These are phyloP conservation scores for Lasiosphaeria ovina DNA, from an alignment of 495 filamentous ascomycete genomes.

Conservation along the genomic window DNA sequence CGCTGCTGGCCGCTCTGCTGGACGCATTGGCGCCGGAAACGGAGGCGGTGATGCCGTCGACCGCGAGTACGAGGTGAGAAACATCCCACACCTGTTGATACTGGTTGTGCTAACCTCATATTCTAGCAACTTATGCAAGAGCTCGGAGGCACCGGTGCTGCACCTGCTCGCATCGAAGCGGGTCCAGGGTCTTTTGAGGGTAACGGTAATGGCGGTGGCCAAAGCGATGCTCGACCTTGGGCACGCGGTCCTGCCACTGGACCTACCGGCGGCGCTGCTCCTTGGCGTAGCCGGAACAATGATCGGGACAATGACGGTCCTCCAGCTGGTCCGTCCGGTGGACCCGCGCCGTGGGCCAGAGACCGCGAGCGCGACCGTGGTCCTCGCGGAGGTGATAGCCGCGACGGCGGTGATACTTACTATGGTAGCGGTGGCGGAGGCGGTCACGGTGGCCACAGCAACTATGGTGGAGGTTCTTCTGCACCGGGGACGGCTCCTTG, in stretches of 20 bases:
- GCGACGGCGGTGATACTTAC: conserved; percentile 38
- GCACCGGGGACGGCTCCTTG: conserved; percentile 64
- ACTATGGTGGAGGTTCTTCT: conserved; percentile 32
- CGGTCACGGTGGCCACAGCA: conserved; percentile 21
- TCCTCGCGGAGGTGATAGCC: conserved; percentile 22
- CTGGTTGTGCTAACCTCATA: conserved; percentile 33
- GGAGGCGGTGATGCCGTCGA: conserved; percentile 82
- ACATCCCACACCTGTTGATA: conserved; percentile 1
- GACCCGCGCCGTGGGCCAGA: conserved; percentile 54
- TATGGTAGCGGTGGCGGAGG: conserved; percentile 41
- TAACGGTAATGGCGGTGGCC: conserved; percentile 36
- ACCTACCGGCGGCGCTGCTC: conserved; percentile 83
- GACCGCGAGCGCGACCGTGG: conserved; percentile 51
- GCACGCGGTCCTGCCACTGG: conserved; percentile 85
- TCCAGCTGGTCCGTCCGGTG: conserved; percentile 35
- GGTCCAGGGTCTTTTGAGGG: conserved; percentile 61
- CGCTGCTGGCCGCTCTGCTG: conserved; percentile 43
- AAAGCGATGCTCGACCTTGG: conserved; percentile 75
- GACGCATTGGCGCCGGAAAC: conserved; percentile 61
- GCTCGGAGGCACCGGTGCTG: conserved; percentile 67
- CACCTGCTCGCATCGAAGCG: conserved; percentile 81
- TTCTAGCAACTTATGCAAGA: conserved; percentile 96
- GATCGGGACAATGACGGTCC: conserved; percentile 41
- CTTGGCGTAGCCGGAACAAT: conserved; percentile 57
- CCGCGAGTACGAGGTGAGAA: conserved; percentile 85